Evolutionary conservation across 2,329 filamentous ascomycete species (phyloP), one percentile per base, ranked within the genome.

Genomic region (Botrytis medusae): DNA sequence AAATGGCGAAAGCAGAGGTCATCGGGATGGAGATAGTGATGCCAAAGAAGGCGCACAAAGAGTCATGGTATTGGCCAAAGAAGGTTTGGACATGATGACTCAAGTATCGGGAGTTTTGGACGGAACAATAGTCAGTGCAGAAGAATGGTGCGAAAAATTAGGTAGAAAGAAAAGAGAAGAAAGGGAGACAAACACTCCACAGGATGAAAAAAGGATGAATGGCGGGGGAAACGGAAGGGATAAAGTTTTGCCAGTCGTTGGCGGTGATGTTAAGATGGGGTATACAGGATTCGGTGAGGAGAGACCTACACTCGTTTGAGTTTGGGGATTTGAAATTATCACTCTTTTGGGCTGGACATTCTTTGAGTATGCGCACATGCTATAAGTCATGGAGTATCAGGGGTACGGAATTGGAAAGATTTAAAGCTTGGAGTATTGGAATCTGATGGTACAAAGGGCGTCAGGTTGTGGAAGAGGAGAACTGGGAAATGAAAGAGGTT

Each of bases 71-170:
- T 89, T 98, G 69, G 95, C 95, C 10, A 92, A 92, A 79, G 95
- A 98, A 81, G 94, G 95, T 0, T 85, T 98, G 22, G 94, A 98
- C 78, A 97, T 98, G 92, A 94, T 98, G 87, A 88, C 90, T 1
- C 94, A 98, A 81, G 94, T 99, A 68, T 96, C 91, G 59, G 90
- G 91, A 8, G 93, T 98, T 2, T 87, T 98, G 14, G 93, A 97
- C 77, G 92, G 94, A 71, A 98, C 96, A 0, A 92, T 98, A 71
- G 88, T 93, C 72, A 96, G 93, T 78, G 96, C 96, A 0, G 95
- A 98, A 82, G 90, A 91, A 78, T 98, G 96, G 96, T 93, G 95
- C 76, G 92, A 95, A 74, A 87, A 91, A 32, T 85, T 97, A 74
- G 93, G 92, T 18, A 85, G 76, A 32, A 80, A 80, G 57, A 80